Evolutionary conservation across 2,329 filamentous ascomycete genomes (phyloP).

Genomic region (Alternaria novae-zelandiae): DNA sequence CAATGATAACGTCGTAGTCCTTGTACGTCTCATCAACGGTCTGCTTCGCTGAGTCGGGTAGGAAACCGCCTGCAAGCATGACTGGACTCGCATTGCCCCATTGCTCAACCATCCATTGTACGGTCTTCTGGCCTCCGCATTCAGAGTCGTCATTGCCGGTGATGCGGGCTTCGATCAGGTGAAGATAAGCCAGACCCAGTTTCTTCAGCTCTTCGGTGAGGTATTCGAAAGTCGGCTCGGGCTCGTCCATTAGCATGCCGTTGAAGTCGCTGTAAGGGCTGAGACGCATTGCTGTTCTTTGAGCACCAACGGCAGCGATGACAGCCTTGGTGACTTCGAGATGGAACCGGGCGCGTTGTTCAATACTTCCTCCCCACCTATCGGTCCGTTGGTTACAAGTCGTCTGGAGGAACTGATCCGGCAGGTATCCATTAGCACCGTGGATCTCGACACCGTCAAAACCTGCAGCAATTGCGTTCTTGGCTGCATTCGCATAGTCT

Average conservation of each 20-base stretch:
- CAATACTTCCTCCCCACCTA: constrained; percentile 55
- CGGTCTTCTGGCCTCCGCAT: constrained; percentile 19
- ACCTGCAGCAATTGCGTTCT: constrained; percentile 56
- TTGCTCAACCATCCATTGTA: constrained; percentile 16
- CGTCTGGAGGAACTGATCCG: constrained; percentile 69
- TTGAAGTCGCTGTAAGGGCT: constrained; percentile 68
- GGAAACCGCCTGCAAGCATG: constrained; percentile 51
- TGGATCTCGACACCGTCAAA: constrained; percentile 66
- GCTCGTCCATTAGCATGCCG: constrained; percentile 67
- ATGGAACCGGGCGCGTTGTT: constrained; percentile 59
- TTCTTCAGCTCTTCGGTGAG: background rate
- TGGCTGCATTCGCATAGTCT: constrained; percentile 50
- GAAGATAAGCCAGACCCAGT: constrained; percentile 1
- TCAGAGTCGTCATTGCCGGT: constrained; percentile 18
- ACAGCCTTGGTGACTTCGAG: constrained; percentile 61
- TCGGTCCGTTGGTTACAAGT: constrained; percentile 60
- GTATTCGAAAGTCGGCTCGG: constrained; percentile 11
- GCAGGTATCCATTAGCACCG: constrained; percentile 69
- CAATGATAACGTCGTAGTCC: constrained; percentile 38
- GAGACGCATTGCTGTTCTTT: constrained; percentile 64
- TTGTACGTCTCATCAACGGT: constrained; percentile 47
- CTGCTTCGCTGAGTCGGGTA: constrained; percentile 39
- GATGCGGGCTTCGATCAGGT: constrained; percentile 10
- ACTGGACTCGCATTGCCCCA: constrained; percentile 21
- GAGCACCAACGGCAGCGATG: constrained; percentile 56